Evolutionary conservation across 2,329 filamentous ascomycete genomes (phyloP), one percentile per base, ranked within the genome.

Genomic region (Gyromitra esculenta): DNA sequence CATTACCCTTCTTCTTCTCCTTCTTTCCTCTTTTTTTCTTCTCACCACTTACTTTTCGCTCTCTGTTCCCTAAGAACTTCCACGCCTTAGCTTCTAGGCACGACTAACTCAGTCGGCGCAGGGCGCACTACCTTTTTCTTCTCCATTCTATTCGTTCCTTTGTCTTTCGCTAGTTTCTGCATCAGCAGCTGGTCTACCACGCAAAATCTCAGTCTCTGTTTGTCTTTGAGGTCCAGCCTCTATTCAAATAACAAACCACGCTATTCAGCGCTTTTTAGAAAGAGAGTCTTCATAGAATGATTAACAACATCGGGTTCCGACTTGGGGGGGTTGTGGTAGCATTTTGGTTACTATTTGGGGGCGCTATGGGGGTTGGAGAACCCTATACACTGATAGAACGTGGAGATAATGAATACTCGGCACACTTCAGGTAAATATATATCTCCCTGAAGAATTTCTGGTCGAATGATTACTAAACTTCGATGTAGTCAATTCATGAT

Each of bases 401-500:
- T 41, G 64, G 63, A 50, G 45, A 18, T 6, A 52, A 52, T 9
- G 45, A 48, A 43, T 50, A 75, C 25, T 21, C 25, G 25, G 59
- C 43, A 6, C 31, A 75, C 18, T 69, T 77, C 31, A 65, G 64
- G 75, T 77, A 50, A 56, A n/a, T 43, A 9, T 15, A 8, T 5
- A 4, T n/a, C n/a, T 6, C 43, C 48, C n/a, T 5, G 41, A 43
- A 11, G 13, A 3, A 15, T 2, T 3, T 25, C 1, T 35, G 31
- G 13, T 43, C 50, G 1, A 41, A 48, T 21, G 7, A 11, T 68
- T 73, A n/a, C 67, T 77, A 39, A 78, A 4, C 18, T 68, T 21
- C 25, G 11, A 31, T 72, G 15, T 43, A 79, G 79, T n/a, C 73
- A 75, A 66, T 79, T 67, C 65, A 60, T 77, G 69, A 65, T 76